A percentile compares a stretch with the other conserved stretches of the same genome.
phyloP scores from a whole-genome alignment of 768 basidiomycete species.

The Mycena kentingensis region DNA sequence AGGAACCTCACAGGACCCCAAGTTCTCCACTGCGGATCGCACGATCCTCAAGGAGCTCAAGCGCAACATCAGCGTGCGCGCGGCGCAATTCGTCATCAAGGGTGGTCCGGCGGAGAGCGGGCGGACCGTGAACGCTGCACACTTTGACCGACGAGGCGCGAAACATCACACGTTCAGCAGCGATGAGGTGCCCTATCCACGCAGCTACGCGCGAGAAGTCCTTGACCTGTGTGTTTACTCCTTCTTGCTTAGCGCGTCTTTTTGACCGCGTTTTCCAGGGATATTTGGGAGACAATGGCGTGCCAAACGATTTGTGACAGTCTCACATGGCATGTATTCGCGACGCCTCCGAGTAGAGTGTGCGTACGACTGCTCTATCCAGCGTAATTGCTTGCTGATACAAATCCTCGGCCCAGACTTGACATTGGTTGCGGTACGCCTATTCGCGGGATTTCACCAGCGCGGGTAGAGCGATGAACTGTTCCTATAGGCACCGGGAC shows the following conservation, averaged over 20 bases:
- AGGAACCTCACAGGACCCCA: constrained; percentile 26
- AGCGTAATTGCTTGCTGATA: constrained; percentile 4
- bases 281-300: constrained; percentile 67
- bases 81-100: constrained; percentile 58
- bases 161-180: constrained; percentile 57
- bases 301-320: constrained; percentile 56
- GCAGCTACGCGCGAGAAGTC: constrained; percentile 62
- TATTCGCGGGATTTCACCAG: not conserved
- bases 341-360: constrained; percentile 62
- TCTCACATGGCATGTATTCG: constrained; percentile 66
- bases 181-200: constrained; percentile 66
- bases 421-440: constrained; percentile 73
- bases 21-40: constrained; percentile 64
- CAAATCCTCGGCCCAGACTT: constrained; percentile 41
- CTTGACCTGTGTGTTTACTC: constrained; percentile 61
- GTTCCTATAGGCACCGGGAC: constrained; percentile 59
- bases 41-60: constrained; percentile 60
- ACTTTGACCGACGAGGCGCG: constrained; percentile 36
- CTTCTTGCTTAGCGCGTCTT: constrained; percentile 2
- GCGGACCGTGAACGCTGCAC: constrained; percentile 21
- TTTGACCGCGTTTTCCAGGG: constrained; percentile 42
- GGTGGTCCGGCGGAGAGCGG: constrained; percentile 38
- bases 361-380: constrained; percentile 36
- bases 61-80: constrained; percentile 51
- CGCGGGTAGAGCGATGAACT: not conserved